Percentiles rank a stretch among this genome's conserved stretches.
These are phyloP conservation scores for Coniochaeta ligniaria DNA, from an alignment of 2,329 filamentous ascomycete genomes.

Conservation along the genomic window DNA sequence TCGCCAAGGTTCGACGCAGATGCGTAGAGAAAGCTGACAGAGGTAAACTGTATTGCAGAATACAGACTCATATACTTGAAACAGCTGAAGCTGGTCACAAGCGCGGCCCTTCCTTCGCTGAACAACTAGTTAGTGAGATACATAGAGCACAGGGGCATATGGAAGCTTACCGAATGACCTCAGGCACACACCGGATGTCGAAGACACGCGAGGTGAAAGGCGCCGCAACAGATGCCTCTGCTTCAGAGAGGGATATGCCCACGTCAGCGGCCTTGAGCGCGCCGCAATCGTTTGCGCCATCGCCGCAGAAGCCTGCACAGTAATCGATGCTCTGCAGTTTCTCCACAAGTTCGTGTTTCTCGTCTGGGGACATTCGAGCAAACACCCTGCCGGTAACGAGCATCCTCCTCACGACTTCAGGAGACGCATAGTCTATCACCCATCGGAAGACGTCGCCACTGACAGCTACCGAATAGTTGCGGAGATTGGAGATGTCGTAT, in stretches of 20 bases:
- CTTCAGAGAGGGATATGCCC: constrained; percentile 92
- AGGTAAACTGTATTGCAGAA: constrained; percentile 98
- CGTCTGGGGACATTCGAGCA: constrained; percentile 96
- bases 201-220: constrained; percentile 94
- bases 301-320: constrained; percentile 91
- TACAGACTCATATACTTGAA: constrained; percentile 99
- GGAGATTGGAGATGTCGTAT: constrained; percentile 72
- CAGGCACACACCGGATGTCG: constrained; percentile 90
- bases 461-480: constrained; percentile 83
- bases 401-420: constrained; percentile 76
- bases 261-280: constrained; percentile 96
- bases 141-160: not conserved
- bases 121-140: constrained; percentile 6
- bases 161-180: constrained; percentile 69
- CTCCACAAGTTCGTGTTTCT: constrained; percentile 96
- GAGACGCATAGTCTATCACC: constrained; percentile 84
- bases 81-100: constrained; percentile 98
- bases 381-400: constrained; percentile 89
- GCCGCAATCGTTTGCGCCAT: constrained; percentile 95
- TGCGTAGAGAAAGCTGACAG: constrained; percentile 92
- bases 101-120: constrained; percentile 83
- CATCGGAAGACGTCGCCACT: constrained; percentile 94
- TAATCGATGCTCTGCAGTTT: constrained; percentile 96
- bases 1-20: constrained; percentile 91
- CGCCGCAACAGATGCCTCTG: constrained; percentile 95